Evolutionary conservation across 306 rosid species (phyloP), one percentile per base, ranked within the genome.

Genomic region (Trifolium dubium): DNA sequence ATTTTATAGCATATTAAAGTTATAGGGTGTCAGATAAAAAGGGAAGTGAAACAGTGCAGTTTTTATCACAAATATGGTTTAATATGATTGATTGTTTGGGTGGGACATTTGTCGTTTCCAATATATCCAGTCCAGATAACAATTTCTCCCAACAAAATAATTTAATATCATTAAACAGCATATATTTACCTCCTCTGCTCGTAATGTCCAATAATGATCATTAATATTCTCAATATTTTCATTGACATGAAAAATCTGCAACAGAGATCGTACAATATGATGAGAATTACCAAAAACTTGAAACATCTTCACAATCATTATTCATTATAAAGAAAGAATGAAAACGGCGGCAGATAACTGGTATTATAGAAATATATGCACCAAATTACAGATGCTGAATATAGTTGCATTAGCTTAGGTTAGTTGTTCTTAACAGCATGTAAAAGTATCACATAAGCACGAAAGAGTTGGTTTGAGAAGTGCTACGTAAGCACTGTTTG

Each of bases 111-210:
- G 39, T 47, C 28, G 47, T 51, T 39, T 74, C 30, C 40, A 63
- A 63, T 46, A 63, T 34, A 39, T 32, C 5, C 4, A 30, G 58
- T 34, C 31, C 10, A 40, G 19, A 47, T 30, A 66, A 53, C 30
- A 50, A 40, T 41, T 54, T 6, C 10, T 64, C 10, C 31, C 49
- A 51, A 66, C 60, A 50, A 28, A 75, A 53, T 44, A 19, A 19
- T 44, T 18, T 58, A n/a, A 31, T 15, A 37, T 37, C 2, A 69
- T 28, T 11, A 23, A 61, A 30, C 35, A 64, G 34, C 15, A 2
- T n/a, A 67, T 58, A 28, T 72, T 82, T 82, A 76, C 97, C 91
- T 91, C 95, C 80, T 91, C 97, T 29, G 92, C 97, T 31, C 97
- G 87, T 29, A 91, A 80, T 14, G 92, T 86, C 95, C 97, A 91